Evolutionary conservation across 495 filamentous ascomycete species (phyloP).

Genomic region (Penicillium mononematosum): DNA sequence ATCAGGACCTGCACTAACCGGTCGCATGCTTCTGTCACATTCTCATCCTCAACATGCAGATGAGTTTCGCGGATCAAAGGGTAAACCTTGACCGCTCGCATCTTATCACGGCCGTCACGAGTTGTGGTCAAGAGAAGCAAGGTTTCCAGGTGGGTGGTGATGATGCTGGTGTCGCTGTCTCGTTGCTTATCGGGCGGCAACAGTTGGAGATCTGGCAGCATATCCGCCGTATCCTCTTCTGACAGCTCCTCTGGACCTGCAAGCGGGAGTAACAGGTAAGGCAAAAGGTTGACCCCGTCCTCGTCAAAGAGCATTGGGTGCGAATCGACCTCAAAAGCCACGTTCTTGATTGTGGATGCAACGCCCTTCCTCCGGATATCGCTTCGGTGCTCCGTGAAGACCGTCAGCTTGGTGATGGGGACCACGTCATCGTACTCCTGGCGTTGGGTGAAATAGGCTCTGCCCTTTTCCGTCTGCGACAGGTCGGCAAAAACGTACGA

Average conservation of each 20-base stretch:
- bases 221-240: conserved; percentile 68
- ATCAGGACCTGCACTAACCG: conserved; percentile 88
- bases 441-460: conserved; percentile 69
- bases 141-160: conserved; percentile 86
- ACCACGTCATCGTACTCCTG: conserved; percentile 78
- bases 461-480: conserved; percentile 70
- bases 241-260: conserved; percentile 57
- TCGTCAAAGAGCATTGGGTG: conserved; percentile 71
- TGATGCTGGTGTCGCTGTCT: conserved; percentile 69
- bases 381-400: conserved; percentile 87
- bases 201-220: conserved; percentile 85
- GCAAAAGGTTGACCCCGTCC: conserved; percentile 75
- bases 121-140: conserved; percentile 80
- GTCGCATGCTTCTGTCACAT: conserved; percentile 81
- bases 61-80: conserved; percentile 87
- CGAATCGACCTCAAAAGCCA: conserved; percentile 66
- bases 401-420: conserved; percentile 80
- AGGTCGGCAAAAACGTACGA: conserved; percentile 92
- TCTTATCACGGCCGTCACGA: conserved; percentile 64
- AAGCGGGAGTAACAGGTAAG: conserved; percentile 77
- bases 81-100: conserved; percentile 80
- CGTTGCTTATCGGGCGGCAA: conserved; percentile 83
- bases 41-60: conserved; percentile 73
- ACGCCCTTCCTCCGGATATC: conserved; percentile 80
- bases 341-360: conserved; percentile 90